Evolutionary conservation across 2,329 filamentous ascomycete species (phyloP), one percentile per base, ranked within the genome.

Genomic region (Aspergillus puulaauensis): DNA sequence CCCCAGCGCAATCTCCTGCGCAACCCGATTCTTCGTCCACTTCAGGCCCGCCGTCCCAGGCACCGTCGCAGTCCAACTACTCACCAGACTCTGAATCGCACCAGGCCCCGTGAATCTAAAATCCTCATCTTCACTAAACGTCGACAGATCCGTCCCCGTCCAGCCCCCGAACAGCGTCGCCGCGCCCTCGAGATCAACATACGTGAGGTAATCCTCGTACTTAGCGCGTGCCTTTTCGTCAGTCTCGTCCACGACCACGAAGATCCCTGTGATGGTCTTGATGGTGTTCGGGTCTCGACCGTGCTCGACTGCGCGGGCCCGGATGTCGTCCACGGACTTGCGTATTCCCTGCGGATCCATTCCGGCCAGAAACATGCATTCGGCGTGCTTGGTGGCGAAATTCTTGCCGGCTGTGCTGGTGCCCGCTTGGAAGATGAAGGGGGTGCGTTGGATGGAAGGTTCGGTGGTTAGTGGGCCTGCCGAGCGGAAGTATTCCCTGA

Each of bases 41-140:
- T 74, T 76, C 41, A 70, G 57, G 1, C 69, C 72, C 27, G 74
- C 64, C 0, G 70, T 72, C 4, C 73, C 74, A 0, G 75, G 75
- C 0, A 77, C 74, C 0, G 75, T 77, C 7, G 68, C 70, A 0
- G 75, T 73, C 76, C 76, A 78, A 21, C 70, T 66, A 27, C 68
- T 72, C 15, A 78, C 75, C 67, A 78, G 70, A 17, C 72, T 74
- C 14, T 76, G 74, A 5, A 80, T 75, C 2, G 72, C 75, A 1
- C 74, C 72, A 0, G 71, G 70, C 2, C 69, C 70, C 6, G 68
- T 67, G 57, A 79, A 78, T 2, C 72, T 67, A 55, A 80, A 77
- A 55, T 80, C 76, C 23, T 79, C 73, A 45, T 80, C 77, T 43
- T 79, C 77, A 0, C 68, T 66, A 54, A 74, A 78, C 0, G 68